Conservation (phyloP, 176 grass and related monocot species). For the Eleusine indica region DNA sequence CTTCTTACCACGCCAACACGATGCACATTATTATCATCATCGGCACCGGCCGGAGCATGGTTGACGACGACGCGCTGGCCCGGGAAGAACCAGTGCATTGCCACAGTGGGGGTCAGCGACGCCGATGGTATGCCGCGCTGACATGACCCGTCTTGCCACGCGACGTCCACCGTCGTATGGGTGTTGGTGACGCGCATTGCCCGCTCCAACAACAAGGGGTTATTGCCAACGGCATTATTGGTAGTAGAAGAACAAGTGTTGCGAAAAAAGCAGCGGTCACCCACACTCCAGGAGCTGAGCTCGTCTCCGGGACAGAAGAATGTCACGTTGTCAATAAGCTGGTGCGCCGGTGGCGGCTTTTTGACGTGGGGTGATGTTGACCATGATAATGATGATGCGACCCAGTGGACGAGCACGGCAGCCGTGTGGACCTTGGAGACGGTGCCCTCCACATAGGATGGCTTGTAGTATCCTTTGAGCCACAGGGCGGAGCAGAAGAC, state of each 20-base stretch:
- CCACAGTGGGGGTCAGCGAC: neutral
- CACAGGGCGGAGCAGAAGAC: neutral
- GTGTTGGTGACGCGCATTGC: neutral
- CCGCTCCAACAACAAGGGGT: too few species aligned
- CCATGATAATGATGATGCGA: neutral
- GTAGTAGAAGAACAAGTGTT: too few species aligned
- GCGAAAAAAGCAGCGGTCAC: too few species aligned
- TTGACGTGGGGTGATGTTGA: too few species aligned
- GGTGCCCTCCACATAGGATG: neutral
- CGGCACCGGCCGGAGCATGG: too few species aligned
- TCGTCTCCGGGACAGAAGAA: neutral
- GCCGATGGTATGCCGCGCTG: neutral
- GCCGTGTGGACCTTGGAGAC: conserved; percentile 11
- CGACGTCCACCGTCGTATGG: neutral
- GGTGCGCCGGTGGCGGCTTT: neutral
- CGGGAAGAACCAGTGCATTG: too few species aligned
- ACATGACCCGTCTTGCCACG: conserved; percentile 19
- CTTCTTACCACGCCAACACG: too few species aligned
- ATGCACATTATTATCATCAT: too few species aligned
- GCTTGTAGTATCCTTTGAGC: conserved; percentile 17
- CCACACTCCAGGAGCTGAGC: neutral
- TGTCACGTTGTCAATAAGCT: neutral
- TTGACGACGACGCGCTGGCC: too few species aligned
- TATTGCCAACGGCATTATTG: too few species aligned
- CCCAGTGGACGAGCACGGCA: conserved; percentile 23